Evolutionary conservation across 1,284 basidiomycete genomes (phyloP), one percentile per base, ranked within the genome.

Genomic region (Moesziomyces antarcticus): DNA sequence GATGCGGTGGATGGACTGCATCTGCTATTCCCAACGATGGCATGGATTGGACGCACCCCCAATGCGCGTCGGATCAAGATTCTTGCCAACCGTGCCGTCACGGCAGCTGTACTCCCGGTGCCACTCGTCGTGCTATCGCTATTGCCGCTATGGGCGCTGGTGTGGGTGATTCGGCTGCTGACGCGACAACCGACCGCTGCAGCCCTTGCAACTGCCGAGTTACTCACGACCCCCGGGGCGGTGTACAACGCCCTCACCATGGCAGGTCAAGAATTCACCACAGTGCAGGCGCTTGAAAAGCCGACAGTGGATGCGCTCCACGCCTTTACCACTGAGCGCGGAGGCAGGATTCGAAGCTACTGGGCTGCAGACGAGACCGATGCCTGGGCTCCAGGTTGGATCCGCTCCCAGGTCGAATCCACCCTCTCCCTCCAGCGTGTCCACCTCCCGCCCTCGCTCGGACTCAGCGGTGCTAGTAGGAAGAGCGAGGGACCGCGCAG

Each of bases 21-120:
- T 43, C 43, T 71, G 30, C 56, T 81, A 40, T 81, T 81, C 24
- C 79, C 79, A 1, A 73, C 78, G 16, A 20, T 81, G 22, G 60
- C 61, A 40, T 65, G 76, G 61, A 78, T 81, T 35, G 72, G 61
- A 3, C 35, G 56, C 9, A 73, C 77, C 16, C 76, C 78, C 11
- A 81, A 78, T 43, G 79, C 73, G 21, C 33, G 51, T 0, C 45
- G 45, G 30, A 54, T 81, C 35, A 35, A 42, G 43, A n/a, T 60
- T 20, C 48, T 70, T 27, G 27, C 71, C 27, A 62, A 70, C 14
- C 62, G 35, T 14, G 33, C 14, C 5, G 14, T 37, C 10, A 37
- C 35, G 5, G 5, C 16, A 6, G 4, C 69, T 2, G 20, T 74
- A 3, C 56, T 79, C 16, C 48, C 75, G 1, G 10, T 75, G 5